phyloP scores from a whole-genome alignment of 164 flowering plant species.

The Stephania yunnanensis region DNA sequence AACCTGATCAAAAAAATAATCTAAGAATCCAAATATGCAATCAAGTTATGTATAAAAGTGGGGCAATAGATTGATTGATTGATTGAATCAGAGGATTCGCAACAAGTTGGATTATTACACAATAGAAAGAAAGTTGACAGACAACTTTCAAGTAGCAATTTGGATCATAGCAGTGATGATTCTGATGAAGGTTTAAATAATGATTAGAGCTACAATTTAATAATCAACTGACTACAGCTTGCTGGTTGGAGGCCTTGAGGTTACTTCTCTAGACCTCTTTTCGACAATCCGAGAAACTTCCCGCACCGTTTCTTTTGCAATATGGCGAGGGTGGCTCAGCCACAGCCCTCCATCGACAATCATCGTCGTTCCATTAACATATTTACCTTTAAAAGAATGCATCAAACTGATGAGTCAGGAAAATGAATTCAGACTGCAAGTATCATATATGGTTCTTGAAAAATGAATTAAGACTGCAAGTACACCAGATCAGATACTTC shows the following conservation, averaged over 20 bases:
- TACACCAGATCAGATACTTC: not conserved
- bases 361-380: constrained; percentile 50
- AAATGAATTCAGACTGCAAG: not conserved
- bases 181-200: not conserved
- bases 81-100: not conserved
- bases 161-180: not conserved
- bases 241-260: constrained; percentile 52
- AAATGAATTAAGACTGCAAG: not conserved
- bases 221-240: constrained; percentile 26
- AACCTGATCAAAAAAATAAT: too few species aligned
- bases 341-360: constrained; percentile 65
- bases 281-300: constrained; percentile 54
- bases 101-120: not conserved
- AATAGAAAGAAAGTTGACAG: not conserved
- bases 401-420: not conserved
- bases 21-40: too few species aligned
- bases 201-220: not conserved
- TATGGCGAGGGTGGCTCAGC: constrained; percentile 57
- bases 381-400: constrained; percentile 40
- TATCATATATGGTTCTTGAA: not conserved
- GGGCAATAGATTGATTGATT: too few species aligned
- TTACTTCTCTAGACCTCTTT: constrained; percentile 40
- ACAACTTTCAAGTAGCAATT: not conserved
- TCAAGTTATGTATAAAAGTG: too few species aligned
- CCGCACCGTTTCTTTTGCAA: constrained; percentile 51